These are phyloP conservation scores for Rossbeevera mucosa DNA, from an alignment of 768 basidiomycete genomes.

Conservation along the genomic window DNA sequence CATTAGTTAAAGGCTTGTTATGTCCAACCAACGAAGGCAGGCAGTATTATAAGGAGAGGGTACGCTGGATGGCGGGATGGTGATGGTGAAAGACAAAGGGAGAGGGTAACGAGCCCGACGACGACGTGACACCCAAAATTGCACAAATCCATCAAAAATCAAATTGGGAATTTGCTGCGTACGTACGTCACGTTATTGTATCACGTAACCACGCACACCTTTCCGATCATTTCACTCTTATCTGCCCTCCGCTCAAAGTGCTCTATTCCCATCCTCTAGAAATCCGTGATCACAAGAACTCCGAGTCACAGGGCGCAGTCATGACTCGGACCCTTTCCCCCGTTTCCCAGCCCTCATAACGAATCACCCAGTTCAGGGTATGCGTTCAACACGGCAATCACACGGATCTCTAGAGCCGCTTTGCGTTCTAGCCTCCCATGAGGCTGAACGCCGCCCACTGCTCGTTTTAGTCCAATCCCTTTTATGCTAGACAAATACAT, in stretches of 20 bases:
- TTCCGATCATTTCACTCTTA: slow-evolving; percentile 22
- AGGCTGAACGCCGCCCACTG: neutral
- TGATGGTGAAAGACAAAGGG: slow-evolving; percentile 29
- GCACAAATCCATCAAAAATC: slow-evolving; percentile 31
- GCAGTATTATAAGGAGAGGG: slow-evolving; percentile 14
- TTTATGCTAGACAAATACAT: neutral
- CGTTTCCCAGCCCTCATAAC: slow-evolving; percentile 8
- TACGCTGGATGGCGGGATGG: slow-evolving; percentile 18
- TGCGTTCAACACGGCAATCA: neutral
- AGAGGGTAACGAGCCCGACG: slow-evolving; percentile 20
- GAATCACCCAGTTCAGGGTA: neutral
- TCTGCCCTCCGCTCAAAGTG: slow-evolving; percentile 3
- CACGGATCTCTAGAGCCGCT: neutral
- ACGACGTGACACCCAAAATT: slow-evolving; percentile 29
- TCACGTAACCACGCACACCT: slow-evolving; percentile 22
- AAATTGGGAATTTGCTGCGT: slow-evolving; percentile 30
- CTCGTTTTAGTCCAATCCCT: neutral
- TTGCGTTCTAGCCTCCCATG: neutral
- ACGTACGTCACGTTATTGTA: slow-evolving; percentile 27
- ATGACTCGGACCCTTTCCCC: neutral
- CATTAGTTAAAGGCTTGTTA: slow-evolving; percentile 23
- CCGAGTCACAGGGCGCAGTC: neutral
- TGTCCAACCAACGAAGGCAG: slow-evolving; percentile 31
- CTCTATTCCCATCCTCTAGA: neutral
- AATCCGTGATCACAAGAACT: neutral